Base-by-base conservation (phyloP, 2,329 filamentous ascomycete species). In the Epichloe amarillans region DNA sequence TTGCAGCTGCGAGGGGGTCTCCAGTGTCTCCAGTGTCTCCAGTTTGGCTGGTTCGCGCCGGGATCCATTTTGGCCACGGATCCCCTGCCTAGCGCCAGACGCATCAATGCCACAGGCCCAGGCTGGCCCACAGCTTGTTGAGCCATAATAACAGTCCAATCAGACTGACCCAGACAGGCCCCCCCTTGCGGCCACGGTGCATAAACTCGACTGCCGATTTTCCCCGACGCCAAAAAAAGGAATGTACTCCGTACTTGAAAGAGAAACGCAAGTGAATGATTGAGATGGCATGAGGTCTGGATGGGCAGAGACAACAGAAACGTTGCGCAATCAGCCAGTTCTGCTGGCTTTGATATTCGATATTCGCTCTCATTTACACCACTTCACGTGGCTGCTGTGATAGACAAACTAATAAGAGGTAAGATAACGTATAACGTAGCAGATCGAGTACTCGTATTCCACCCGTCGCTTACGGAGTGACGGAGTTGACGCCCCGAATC, bases 41-140 rank as follows among this genome's bases (percentile, higher is more conserved):
- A 17, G 17, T 17, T 43, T 30, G 36, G 37, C 44, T 40, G 19
- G 44, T 21, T 47, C 43, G 17, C 46, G 35, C 40, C 40, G 19
- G 21, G 17, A 15, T 41, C 36, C 46, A 51, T 44, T 46, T 21
- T 51, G 38, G 30, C 47, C 47, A 50, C 37, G 47, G 35, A 39
- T 50, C 43, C 51, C 47, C 35, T 39, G 33, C 35, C 49, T 50
- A 65, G 63, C 62, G 61, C 54, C 57, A 54, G 53, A 52, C 55
- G 53, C 58, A 49, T 61, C 59, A 61, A 65, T 64, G 60, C 59
- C 57, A 61, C 23, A 26, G 23, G 23, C 23, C 23, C n/a, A 26
- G 23, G 23, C 23, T 26, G 23, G 23, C 23, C 23, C 23, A 26
- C 54, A 51, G 52, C 30, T 30, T 30, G 30, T 30, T 30, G 30